phyloP scores from a whole-genome alignment of 331 rosid species.

The Quercus tomentella region DNA sequence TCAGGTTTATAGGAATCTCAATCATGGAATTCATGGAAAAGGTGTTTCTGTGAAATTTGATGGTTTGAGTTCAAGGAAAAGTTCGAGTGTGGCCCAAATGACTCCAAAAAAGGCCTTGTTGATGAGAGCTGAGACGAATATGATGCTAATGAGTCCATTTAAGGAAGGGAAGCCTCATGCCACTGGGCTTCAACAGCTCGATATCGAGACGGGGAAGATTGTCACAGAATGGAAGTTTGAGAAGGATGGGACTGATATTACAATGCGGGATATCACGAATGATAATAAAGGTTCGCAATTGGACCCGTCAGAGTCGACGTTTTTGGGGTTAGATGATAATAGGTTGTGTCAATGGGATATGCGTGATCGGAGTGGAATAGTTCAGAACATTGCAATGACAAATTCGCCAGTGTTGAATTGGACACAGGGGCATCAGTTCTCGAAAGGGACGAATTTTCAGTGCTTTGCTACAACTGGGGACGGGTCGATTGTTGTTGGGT shows the following conservation, averaged over 20 bases:
- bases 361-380: slow-evolving; percentile 72
- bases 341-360: slow-evolving; percentile 92
- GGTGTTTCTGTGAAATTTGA: slow-evolving; percentile 64
- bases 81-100: slow-evolving; percentile 15
- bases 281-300: slow-evolving; percentile 77
- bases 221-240: slow-evolving; percentile 89
- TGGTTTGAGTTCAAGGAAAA: slow-evolving; percentile 19
- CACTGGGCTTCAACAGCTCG: slow-evolving; percentile 62
- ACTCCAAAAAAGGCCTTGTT: slow-evolving; percentile 68
- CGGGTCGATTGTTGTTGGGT: slow-evolving; percentile 85
- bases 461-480: slow-evolving; percentile 86
- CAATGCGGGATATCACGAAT: slow-evolving; percentile 82
- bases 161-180: slow-evolving; percentile 67
- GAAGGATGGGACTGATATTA: slow-evolving; percentile 75
- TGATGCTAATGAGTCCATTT: slow-evolving; percentile 83
- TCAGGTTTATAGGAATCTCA: slow-evolving; percentile 70
- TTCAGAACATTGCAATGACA: slow-evolving; percentile 51
- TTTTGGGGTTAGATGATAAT: slow-evolving; percentile 90
- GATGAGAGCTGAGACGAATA: slow-evolving; percentile 79
- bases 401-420: slow-evolving; percentile 70
- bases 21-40: slow-evolving; percentile 77
- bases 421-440: slow-evolving; percentile 88
- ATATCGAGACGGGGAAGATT: slow-evolving; percentile 76
- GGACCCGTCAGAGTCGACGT: slow-evolving; percentile 86
- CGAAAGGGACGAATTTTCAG: slow-evolving; percentile 81